Base-by-base conservation (phyloP, 176 grass and related monocot genomes). In the Oryza meridionalis region DNA sequence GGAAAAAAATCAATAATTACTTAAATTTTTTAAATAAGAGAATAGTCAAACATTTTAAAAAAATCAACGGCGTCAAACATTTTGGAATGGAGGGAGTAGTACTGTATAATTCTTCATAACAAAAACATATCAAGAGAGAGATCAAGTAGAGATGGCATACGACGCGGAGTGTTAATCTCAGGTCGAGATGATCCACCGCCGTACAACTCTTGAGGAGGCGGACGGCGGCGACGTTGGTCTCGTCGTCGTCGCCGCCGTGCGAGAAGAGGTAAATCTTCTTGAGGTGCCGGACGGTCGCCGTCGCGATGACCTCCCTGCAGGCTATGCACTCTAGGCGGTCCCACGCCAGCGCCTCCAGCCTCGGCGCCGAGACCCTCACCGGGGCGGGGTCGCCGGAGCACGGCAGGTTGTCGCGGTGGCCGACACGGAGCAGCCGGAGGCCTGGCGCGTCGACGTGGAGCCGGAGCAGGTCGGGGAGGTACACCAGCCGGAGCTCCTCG, bases 121-220 rank as follows among this genome's bases (percentile, higher is more conserved):
- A 43, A 10, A 43, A 10, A 43, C 8, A 43, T 31, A 31, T 4
- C 8, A 11, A 44, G 43, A 2, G 2, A 44, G 9, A 44, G 43
- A 11, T 35, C 1, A 43, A 44, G 47, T 13, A 11, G 3, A 50
- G 11, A 50, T 50, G 47, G 16, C 47, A 31, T 50, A 14, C 33
- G 33, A 50, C 47, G 27, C 32, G 45, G 26, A 42, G 61, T 47
- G 42, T 66, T 50, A 27, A 75, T 14, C 42, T 67, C 81, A 1
- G 46, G 27, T 65, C 38, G 13, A 79, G 77, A 24, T 9, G 27
- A 9, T 79, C 38, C 0, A 4, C 4, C 1, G 38, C 14, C 1
- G 40, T 6, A 73, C 82, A 84, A 15, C 40, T 14, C 73, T 42
- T 65, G 22, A 77, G 22, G 3, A 77, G 73, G 73, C 46, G 19